These are phyloP conservation scores for Ceratobasidium sp. DNA, from an alignment of 1,284 basidiomycete species.

Conservation along the genomic window DNA sequence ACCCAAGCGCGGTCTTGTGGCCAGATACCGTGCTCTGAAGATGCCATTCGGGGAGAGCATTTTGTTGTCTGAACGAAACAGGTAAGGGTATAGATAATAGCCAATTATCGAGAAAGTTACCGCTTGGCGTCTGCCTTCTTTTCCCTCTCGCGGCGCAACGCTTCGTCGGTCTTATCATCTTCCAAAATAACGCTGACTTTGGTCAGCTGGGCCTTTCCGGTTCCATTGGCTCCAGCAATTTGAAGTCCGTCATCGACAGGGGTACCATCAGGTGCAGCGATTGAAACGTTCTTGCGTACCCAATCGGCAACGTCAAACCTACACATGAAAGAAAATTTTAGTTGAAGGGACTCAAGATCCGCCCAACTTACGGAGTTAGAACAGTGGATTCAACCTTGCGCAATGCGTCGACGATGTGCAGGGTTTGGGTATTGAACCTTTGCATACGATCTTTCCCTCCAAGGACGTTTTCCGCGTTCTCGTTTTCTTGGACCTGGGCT, in stretches of 20 bases:
- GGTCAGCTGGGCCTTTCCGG: slow-evolving; percentile 61
- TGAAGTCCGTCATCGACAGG: slow-evolving; percentile 61
- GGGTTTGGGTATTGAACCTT: slow-evolving; percentile 91
- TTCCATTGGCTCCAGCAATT: slow-evolving; percentile 70
- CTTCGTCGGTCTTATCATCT: slow-evolving; percentile 80
- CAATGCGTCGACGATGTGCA: slow-evolving; percentile 84
- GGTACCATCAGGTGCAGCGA: slow-evolving; percentile 60
- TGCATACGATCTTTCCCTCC: slow-evolving; percentile 94
- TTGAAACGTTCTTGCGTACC: slow-evolving; percentile 72
- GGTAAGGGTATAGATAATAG: not conserved
- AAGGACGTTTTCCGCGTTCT: slow-evolving; percentile 82
- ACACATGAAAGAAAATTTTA: not conserved
- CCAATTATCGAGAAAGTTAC: slow-evolving; percentile 46
- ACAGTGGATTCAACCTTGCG: slow-evolving; percentile 89
- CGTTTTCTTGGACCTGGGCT: slow-evolving; percentile 87
- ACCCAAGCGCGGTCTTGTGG: slow-evolving; percentile 85
- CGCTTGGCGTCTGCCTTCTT: slow-evolving; percentile 77
- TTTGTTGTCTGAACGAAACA: slow-evolving; percentile 66
- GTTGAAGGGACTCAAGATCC: not conserved
- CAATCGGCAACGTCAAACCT: slow-evolving; percentile 85
- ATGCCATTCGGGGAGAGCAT: slow-evolving; percentile 92
- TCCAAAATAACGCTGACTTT: slow-evolving; percentile 77
- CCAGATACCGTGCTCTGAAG: slow-evolving; percentile 93
- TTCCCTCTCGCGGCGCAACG: slow-evolving; percentile 68
- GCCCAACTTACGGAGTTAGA: slow-evolving; percentile 69